These are phyloP conservation scores for Dryas drummondii DNA, from an alignment of 306 rosid species.

Conservation along the genomic window DNA sequence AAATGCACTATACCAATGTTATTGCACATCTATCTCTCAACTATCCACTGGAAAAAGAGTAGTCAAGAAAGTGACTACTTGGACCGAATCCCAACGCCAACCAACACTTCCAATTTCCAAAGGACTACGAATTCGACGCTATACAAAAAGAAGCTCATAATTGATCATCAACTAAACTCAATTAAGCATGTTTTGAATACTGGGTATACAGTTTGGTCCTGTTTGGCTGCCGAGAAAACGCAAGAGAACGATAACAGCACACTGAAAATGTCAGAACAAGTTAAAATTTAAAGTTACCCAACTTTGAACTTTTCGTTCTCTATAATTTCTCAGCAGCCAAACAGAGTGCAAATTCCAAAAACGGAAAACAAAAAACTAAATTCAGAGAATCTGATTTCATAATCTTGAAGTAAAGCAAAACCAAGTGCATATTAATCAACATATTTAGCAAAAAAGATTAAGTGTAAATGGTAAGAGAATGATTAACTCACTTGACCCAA, in stretches of 20 bases:
- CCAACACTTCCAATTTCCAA: not conserved
- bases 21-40: not conserved
- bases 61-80: not conserved
- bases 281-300: conserved; percentile 4
- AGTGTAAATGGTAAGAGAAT: not conserved
- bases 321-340: conserved; percentile 3
- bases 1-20: not conserved
- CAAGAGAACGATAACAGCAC: not conserved
- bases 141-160: not conserved
- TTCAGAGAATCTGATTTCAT: not conserved
- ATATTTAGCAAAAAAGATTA: not conserved
- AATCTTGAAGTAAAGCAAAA: not conserved
- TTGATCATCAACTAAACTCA: not conserved
- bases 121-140: not conserved
- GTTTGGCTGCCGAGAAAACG: conserved; percentile 3
- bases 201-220: not conserved
- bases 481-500: conserved; percentile 8
- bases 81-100: not conserved
- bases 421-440: not conserved
- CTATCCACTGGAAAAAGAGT: not conserved
- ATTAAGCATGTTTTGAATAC: not conserved
- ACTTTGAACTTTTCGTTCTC: not conserved
- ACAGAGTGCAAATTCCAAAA: not conserved
- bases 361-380: not conserved
- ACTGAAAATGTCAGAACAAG: not conserved